Evolutionary conservation across 768 basidiomycete genomes (phyloP).

Genomic region (Porpolomopsis calyptriformis): DNA sequence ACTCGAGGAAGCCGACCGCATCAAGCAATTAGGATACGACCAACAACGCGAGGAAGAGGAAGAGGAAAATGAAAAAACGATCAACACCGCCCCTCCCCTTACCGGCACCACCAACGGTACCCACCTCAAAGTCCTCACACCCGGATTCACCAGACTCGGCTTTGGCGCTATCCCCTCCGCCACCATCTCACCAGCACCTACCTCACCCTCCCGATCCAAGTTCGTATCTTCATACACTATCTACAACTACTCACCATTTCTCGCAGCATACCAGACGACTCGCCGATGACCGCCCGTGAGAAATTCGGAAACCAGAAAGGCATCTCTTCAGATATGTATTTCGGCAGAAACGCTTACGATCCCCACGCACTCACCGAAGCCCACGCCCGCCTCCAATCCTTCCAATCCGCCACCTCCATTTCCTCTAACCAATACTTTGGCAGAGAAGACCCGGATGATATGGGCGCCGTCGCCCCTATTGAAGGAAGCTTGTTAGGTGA

Average conservation of each 20-base stretch:
- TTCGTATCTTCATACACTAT: constrained; percentile 9
- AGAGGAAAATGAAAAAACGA: constrained; percentile 43
- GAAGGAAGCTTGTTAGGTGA: constrained; percentile 33
- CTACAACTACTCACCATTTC: no score
- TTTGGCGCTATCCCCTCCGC: constrained; percentile 74
- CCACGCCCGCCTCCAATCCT: constrained; percentile 66
- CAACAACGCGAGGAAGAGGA: constrained; percentile 76
- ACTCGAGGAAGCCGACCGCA: constrained; percentile 81
- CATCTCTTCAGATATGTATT: constrained; percentile 98
- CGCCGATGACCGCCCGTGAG: constrained; percentile 73
- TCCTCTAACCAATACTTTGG: constrained; percentile 97
- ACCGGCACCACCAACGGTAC: no score
- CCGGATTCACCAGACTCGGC: constrained; percentile 58
- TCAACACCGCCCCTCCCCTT: neutral
- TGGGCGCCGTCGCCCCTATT: constrained; percentile 21
- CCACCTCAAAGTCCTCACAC: neutral
- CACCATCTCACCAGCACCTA: constrained; percentile 40
- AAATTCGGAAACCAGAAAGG: constrained; percentile 90
- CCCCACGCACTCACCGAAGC: constrained; percentile 61
- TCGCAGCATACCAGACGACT: constrained; percentile 34
- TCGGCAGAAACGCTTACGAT: constrained; percentile 84
- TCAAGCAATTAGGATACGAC: constrained; percentile 89
- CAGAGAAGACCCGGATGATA: constrained; percentile 70
- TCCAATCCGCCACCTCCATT: constrained; percentile 88
- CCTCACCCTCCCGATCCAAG: constrained; percentile 23